Conservation (phyloP, 1,284 basidiomycete species). For the Uromyces viciae-fabae region DNA sequence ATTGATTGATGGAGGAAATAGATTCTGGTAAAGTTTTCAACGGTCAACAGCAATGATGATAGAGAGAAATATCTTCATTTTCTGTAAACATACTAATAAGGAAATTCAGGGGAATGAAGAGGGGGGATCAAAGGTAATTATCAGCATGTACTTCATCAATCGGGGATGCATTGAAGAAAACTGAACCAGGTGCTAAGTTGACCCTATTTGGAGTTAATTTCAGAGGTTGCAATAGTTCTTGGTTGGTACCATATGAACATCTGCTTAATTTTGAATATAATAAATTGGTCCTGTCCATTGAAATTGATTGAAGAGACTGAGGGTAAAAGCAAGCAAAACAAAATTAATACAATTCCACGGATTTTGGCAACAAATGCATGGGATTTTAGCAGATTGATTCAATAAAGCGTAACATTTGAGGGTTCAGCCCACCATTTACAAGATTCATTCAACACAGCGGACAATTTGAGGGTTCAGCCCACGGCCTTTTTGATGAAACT, state of each 20-base stretch:
- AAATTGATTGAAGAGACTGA: constrained; percentile 81
- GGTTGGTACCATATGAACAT: constrained; percentile 81
- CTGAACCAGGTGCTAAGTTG: constrained; percentile 58
- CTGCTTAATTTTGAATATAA: constrained; percentile 84
- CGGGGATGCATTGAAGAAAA: too few species aligned
- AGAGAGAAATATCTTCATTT: constrained; percentile 79
- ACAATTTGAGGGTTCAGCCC: constrained; percentile 60
- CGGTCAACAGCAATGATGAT: constrained; percentile 83
- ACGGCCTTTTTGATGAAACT: constrained; percentile 54
- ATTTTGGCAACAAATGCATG: neutral
- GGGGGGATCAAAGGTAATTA: too few species aligned
- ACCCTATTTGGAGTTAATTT: constrained; percentile 63
- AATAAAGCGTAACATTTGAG: constrained; percentile 96
- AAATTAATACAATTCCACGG: constrained; percentile 27
- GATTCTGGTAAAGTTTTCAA: constrained; percentile 77
- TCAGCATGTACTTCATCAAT: too few species aligned
- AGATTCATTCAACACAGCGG: constrained; percentile 72
- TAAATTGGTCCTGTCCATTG: constrained; percentile 71
- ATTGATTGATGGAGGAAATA: constrained; percentile 72
- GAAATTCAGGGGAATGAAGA: too few species aligned
- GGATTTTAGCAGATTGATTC: constrained; percentile 81
- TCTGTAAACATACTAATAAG: too few species aligned
- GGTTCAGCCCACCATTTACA: constrained; percentile 85
- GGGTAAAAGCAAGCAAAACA: constrained; percentile 36
- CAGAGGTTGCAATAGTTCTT: constrained; percentile 88